Evolutionary conservation across 2,329 filamentous ascomycete genomes (phyloP).

Genomic region (Domatiomyces globalis): DNA sequence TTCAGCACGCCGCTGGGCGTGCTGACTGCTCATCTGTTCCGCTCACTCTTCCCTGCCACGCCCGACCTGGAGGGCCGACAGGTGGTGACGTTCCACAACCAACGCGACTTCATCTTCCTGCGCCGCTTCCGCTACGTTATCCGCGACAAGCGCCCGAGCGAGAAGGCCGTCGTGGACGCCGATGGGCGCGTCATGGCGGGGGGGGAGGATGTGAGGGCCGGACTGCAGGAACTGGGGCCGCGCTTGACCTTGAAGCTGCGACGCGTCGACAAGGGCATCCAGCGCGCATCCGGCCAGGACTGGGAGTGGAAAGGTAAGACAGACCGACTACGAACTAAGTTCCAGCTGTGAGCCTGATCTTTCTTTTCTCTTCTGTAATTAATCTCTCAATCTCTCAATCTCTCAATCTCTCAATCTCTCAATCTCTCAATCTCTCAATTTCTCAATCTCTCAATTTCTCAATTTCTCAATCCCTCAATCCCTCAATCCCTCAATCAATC

Average conservation of each 20-base stretch:
- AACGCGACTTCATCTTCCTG: slow-evolving; percentile 92
- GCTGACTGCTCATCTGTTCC: slow-evolving; percentile 72
- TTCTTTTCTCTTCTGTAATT: background rate
- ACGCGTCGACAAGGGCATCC: slow-evolving; percentile 81
- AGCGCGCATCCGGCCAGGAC: slow-evolving; percentile 59
- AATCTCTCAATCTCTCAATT: background rate
- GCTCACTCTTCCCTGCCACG: slow-evolving; percentile 60
- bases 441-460: background rate
- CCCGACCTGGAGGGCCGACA: slow-evolving; percentile 78
- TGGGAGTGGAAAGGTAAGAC: slow-evolving; percentile 96
- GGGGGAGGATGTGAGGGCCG: slow-evolving; percentile 70
- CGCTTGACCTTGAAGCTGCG: slow-evolving; percentile 74
- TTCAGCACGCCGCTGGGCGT: slow-evolving; percentile 88
- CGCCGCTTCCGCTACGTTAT: slow-evolving; percentile 85
- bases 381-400: background rate
- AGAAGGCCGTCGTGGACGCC: slow-evolving; percentile 69
- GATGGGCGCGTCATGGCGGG: slow-evolving; percentile 76
- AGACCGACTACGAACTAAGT: slow-evolving; percentile 87
- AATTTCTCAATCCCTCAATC: too few species aligned
- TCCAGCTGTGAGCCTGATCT: slow-evolving; percentile 54
- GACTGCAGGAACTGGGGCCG: slow-evolving; percentile 80
- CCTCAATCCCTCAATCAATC: background rate
- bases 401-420: too few species aligned
- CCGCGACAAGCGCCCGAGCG: slow-evolving; percentile 69
- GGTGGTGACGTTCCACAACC: slow-evolving; percentile 85